Percentiles rank a stretch among this genome's conserved stretches.
Evolutionary conservation across 345 rosid genomes (phyloP).

Genomic region (Hevea brasiliensis): DNA sequence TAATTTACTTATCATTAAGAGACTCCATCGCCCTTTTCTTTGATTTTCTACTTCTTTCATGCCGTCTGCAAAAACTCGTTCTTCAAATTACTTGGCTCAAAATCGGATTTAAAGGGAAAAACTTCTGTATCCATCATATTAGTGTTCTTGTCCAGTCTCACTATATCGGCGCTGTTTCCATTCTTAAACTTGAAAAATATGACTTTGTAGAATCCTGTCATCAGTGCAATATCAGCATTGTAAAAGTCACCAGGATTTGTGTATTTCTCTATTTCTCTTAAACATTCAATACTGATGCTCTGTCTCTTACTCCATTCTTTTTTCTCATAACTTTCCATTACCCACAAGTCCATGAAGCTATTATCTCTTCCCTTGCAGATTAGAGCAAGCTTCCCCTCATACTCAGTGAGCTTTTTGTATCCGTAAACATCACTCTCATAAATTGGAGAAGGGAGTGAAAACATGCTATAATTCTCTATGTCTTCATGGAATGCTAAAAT

Average conservation of each 20-base stretch:
- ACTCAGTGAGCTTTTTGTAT: background rate
- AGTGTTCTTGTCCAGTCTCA: background rate
- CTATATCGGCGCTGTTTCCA: background rate
- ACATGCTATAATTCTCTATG: background rate
- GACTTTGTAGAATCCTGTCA: background rate
- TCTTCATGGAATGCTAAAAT: background rate
- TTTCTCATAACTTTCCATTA: no score
- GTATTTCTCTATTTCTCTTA: background rate
- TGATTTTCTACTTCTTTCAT: no score
- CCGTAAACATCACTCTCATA: no score
- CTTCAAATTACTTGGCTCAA: background rate
- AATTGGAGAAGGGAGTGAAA: constrained; percentile 1
- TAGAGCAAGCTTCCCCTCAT: constrained; percentile 9
- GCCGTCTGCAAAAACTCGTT: background rate
- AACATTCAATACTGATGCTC: background rate
- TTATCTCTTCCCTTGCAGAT: no score
- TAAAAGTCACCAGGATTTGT: background rate
- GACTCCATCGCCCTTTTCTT: background rate
- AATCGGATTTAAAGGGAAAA: constrained; percentile 4
- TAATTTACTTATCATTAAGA: no score
- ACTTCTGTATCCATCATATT: background rate
- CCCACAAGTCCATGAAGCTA: no score
- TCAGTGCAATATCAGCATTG: background rate
- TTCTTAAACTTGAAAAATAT: constrained; percentile 15
- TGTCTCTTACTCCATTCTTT: no score